Conservation (phyloP, 208 protist genomes). For the Giardia muris region DNA sequence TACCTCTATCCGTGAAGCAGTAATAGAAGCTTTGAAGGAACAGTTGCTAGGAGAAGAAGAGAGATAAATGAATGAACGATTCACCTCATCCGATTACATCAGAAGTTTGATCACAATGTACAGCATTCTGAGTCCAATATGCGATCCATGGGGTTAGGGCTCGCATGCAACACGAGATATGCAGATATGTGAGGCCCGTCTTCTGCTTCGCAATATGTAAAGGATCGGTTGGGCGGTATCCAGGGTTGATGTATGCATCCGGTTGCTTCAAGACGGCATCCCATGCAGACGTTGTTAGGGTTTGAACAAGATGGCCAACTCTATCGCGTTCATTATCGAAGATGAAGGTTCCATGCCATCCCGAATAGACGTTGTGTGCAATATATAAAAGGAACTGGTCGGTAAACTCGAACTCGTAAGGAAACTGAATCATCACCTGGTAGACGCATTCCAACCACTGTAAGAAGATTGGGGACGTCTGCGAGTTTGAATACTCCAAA, state of each 20-base stretch:
- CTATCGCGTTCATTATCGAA: constrained; percentile 38
- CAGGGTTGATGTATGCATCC: constrained; percentile 34
- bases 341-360: constrained; percentile 47
- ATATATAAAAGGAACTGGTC: constrained; percentile 45
- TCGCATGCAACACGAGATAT: not conserved
- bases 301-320: not conserved
- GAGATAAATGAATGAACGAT: too few species aligned
- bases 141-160: not conserved
- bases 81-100: too few species aligned
- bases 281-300: constrained; percentile 37
- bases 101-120: too few species aligned
- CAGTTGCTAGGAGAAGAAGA: too few species aligned
- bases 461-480: constrained; percentile 49
- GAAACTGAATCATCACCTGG: constrained; percentile 45
- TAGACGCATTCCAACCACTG: constrained; percentile 53
- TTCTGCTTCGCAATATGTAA: not conserved
- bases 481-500: not conserved
- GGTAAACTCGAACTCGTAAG: constrained; percentile 50
- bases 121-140: not conserved
- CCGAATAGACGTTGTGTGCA: constrained; percentile 29
- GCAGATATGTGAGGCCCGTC: not conserved
- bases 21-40: too few species aligned
- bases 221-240: not conserved
- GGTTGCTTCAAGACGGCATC: constrained; percentile 18
- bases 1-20: too few species aligned